These are phyloP conservation scores for Pseudocercospora macadamiae DNA, from an alignment of 2,329 filamentous ascomycete species.

Conservation along the genomic window DNA sequence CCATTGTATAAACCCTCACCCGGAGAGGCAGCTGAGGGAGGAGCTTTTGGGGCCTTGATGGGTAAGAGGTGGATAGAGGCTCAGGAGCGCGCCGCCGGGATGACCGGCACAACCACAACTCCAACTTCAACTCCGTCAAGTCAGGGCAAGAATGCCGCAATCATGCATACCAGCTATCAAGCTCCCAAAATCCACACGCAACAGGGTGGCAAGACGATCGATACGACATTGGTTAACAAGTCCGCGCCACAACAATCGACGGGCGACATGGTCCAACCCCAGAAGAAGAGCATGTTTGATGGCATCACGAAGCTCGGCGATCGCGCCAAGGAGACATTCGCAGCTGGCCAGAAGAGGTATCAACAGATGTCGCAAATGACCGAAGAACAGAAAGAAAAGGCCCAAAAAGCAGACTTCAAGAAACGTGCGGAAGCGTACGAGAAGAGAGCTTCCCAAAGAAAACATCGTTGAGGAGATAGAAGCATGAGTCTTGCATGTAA, in stretches of 20 bases:
- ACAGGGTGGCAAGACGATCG: slow-evolving; percentile 18
- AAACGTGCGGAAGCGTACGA: slow-evolving; percentile 35
- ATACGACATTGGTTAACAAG: slow-evolving; percentile 21
- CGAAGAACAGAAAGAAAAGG: slow-evolving; percentile 15
- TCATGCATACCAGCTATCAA: slow-evolving; percentile 27
- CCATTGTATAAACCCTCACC: slow-evolving; percentile 37
- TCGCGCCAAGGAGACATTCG: slow-evolving; percentile 8
- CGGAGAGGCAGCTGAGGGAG: slow-evolving; percentile 7
- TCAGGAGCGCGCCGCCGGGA: slow-evolving; percentile 9
- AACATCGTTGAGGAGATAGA: not conserved
- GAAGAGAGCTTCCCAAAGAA: slow-evolving; percentile 1
- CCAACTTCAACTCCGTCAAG: not conserved
- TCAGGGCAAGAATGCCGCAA: slow-evolving; percentile 25
- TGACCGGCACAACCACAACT: not conserved
- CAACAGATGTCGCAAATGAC: slow-evolving; percentile 1
- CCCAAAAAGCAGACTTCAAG: slow-evolving; percentile 26
- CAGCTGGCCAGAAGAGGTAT: not conserved
- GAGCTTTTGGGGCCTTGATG: slow-evolving; percentile 6
- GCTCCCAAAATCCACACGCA: slow-evolving; percentile 20
- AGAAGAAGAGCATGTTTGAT: slow-evolving; percentile 16
- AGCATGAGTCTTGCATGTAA: not conserved
- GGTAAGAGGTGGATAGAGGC: not conserved
- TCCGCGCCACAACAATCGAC: not conserved
- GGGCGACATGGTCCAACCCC: slow-evolving; percentile 25
- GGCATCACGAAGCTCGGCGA: not conserved